These are phyloP conservation scores for Fusarium nurragi DNA, from an alignment of 2,329 filamentous ascomycete genomes.

Conservation along the genomic window DNA sequence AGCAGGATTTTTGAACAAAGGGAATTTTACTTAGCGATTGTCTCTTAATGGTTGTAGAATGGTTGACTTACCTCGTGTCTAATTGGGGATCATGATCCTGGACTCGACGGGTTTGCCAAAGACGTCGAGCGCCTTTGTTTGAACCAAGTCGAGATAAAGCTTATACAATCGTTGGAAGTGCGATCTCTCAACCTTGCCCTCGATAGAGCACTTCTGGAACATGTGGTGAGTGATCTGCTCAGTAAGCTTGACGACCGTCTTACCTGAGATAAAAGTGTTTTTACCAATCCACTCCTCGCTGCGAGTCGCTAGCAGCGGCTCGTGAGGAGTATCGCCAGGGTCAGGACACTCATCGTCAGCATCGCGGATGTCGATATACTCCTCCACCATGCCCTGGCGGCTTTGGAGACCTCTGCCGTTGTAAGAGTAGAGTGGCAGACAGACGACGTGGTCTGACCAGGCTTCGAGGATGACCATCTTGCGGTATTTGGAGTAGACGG, in stretches of 20 bases:
- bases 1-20: slow-evolving; percentile 8
- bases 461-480: slow-evolving; percentile 36
- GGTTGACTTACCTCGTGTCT: neutral
- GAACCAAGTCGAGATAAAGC: neutral
- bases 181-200: slow-evolving; percentile 6
- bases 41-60: neutral
- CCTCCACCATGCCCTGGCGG: slow-evolving; percentile 6
- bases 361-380: slow-evolving; percentile 39
- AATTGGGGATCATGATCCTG: neutral
- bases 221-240: slow-evolving; percentile 16
- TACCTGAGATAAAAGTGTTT: slow-evolving; percentile 19
- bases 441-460: slow-evolving; percentile 32
- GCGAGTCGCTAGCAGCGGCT: slow-evolving; percentile 14
- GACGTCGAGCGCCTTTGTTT: slow-evolving; percentile 4
- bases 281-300: slow-evolving; percentile 1
- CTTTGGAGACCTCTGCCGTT: slow-evolving; percentile 25
- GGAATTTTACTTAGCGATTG: slow-evolving; percentile 1
- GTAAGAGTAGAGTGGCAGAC: slow-evolving; percentile 37
- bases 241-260: slow-evolving; percentile 34
- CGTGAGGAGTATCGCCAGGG: neutral
- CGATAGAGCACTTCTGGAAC: slow-evolving; percentile 30
- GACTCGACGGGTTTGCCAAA: slow-evolving; percentile 7
- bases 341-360: neutral
- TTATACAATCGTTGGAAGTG: slow-evolving; percentile 14
- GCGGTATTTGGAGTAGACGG: slow-evolving; percentile 40